A percentile compares a stretch with the other conserved stretches of the same genome.
Conservation (phyloP, 2,329 filamentous ascomycete species). For the Aspergillus piperis region DNA sequence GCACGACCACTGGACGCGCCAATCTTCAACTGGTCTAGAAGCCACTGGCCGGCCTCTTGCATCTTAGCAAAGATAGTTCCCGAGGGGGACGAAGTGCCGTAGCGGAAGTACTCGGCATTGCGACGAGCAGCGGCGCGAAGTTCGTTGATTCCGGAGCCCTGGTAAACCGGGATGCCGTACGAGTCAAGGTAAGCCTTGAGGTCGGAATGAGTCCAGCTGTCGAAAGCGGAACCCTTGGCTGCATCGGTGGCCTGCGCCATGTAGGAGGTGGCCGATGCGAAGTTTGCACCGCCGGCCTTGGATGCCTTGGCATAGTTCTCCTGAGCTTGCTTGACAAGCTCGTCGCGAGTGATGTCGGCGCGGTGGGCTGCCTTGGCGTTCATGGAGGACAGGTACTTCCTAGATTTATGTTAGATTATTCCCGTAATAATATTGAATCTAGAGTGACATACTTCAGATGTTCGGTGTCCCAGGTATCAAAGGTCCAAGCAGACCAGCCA, state of each 20-base stretch:
- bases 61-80: conserved; percentile 68
- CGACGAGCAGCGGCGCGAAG: conserved; percentile 70
- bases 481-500: conserved; percentile 73
- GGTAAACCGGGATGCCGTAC: conserved; percentile 69
- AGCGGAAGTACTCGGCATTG: conserved; percentile 74
- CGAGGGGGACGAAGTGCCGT: conserved; percentile 68
- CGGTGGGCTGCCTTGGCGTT: conserved; percentile 61
- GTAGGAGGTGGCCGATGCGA: conserved; percentile 70
- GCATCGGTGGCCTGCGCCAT: conserved; percentile 65
- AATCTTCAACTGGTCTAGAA: conserved; percentile 51
- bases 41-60: conserved; percentile 49
- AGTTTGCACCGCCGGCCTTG: conserved; percentile 47
- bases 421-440: no score
- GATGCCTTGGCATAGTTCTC: conserved; percentile 50
- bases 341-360: conserved; percentile 68
- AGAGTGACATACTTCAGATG: conserved; percentile 59
- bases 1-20: conserved; percentile 50
- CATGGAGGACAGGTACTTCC: conserved; percentile 52
- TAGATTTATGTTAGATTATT: conserved; percentile 22
- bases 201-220: conserved; percentile 70
- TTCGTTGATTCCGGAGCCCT: conserved; percentile 68
- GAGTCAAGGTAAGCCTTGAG: conserved; percentile 78
- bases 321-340: conserved; percentile 63
- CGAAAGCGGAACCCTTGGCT: conserved; percentile 67
- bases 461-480: conserved; percentile 73